Percentiles rank a stretch among this genome's conserved stretches.
phyloP scores from a whole-genome alignment of 306 rosid species.

The Glycine latifolia region DNA sequence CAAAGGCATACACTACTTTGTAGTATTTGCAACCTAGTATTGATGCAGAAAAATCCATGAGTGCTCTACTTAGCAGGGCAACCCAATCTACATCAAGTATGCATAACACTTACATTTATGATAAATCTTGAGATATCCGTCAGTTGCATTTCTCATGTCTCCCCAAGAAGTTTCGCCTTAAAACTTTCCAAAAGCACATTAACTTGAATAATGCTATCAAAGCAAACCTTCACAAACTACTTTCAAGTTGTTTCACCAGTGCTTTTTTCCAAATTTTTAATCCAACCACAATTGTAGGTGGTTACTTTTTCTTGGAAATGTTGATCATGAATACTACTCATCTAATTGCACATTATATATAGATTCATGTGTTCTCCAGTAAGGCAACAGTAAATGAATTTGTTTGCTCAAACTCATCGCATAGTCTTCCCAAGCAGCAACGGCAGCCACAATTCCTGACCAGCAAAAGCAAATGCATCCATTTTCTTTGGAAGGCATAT shows the following conservation, averaged over 20 bases:
- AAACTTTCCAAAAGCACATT: constrained; percentile 33
- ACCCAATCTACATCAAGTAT: no score
- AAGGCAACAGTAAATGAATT: constrained; percentile 56
- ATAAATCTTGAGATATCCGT: neutral
- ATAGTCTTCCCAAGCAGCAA: constrained; percentile 67
- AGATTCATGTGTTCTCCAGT: constrained; percentile 73
- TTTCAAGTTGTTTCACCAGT: neutral
- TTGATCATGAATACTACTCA: constrained; percentile 17
- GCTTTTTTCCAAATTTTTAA: constrained; percentile 5
- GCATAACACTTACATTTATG: neutral
- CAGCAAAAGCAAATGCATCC: constrained; percentile 50
- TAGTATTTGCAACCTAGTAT: neutral
- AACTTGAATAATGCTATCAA: neutral
- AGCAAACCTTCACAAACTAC: constrained; percentile 5
- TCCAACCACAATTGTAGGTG: neutral
- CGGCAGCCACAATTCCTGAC: constrained; percentile 58
- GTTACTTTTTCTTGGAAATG: constrained; percentile 25
- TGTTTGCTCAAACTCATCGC: constrained; percentile 50
- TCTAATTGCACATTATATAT: constrained; percentile 59
- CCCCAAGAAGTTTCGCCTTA: neutral
- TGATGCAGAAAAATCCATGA: neutral
- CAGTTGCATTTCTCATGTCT: constrained; percentile 19
- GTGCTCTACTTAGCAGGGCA: neutral
- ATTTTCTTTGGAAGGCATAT: constrained; percentile 40
- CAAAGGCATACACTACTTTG: neutral